phyloP scores from a whole-genome alignment of 176 grass and related monocot genomes.

The Poa pratensis region DNA sequence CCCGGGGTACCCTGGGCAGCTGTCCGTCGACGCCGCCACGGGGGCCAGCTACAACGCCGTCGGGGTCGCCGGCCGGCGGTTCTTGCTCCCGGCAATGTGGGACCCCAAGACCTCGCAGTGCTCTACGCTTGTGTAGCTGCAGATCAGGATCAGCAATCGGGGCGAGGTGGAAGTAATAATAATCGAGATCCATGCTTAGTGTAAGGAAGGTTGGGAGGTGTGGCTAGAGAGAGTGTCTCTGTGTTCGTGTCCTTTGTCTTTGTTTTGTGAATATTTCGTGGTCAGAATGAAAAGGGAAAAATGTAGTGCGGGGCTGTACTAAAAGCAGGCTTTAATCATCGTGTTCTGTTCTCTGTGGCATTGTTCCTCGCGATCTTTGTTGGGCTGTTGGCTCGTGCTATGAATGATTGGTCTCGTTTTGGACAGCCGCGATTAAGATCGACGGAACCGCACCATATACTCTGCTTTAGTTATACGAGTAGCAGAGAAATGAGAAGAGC shows the following conservation, averaged over 20 bases:
- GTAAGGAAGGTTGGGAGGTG: conserved; percentile 22
- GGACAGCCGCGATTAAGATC: not conserved
- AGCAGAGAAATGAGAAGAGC: not conserved
- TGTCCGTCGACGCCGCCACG: conserved; percentile 55
- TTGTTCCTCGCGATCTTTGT: not conserved
- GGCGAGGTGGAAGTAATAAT: not conserved
- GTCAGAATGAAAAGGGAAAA: not conserved
- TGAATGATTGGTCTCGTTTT: not conserved
- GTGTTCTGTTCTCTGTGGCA: conserved; percentile 3
- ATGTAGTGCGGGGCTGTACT: not conserved
- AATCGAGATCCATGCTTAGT: not conserved
- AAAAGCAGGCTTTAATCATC: not conserved
- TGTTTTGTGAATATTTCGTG: conserved; percentile 38
- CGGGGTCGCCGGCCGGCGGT: conserved; percentile 53
- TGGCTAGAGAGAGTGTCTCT: not conserved
- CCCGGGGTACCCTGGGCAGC: conserved; percentile 64
- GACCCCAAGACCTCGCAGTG: conserved; percentile 67
- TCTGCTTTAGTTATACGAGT: not conserved
- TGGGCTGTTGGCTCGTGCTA: not conserved
- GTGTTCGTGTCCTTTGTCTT: not conserved
- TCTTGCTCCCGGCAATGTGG: conserved; percentile 81
- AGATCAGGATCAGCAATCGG: not conserved
- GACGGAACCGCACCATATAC: not conserved
- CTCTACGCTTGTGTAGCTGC: conserved; percentile 59
- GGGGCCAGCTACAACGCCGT: conserved; percentile 70